Base-by-base conservation (phyloP, 2,329 filamentous ascomycete genomes). In the Pseudogymnoascus sp. region DNA sequence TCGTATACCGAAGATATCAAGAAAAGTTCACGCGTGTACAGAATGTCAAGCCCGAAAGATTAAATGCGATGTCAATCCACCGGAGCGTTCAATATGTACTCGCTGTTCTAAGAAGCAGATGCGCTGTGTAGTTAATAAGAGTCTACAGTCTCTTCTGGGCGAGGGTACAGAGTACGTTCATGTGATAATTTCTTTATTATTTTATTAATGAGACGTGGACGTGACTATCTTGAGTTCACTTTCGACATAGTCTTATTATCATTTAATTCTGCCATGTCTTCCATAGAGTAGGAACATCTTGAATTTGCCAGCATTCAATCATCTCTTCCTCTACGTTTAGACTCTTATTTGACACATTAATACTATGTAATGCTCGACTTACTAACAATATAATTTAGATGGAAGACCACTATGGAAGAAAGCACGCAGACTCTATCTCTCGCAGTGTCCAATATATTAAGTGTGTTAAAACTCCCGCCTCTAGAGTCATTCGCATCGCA, bases 1-100 rank as follows among this genome's bases (percentile, higher is more conserved):
- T 48, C 42, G 25, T 48, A 4, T 68, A 12, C 69, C 69, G 15
- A 70, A 68, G 37, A 68, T 71, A 15, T 69, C 68, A 25, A 66
- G 68, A 15, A 71, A 69, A 18, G 65, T 71, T 21, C 65, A 67
- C 25, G 69, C 69, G 9, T 71, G 69, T 65, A 75, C 76, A 13
- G 79, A 80, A 68, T 82, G 80, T 64, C 80, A 81, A 65, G 75
- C 75, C 21, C 79, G 81, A 66, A 83, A 83, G 69, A 82, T 83
- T 66, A 79, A 80, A 67, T 83, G 81, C 67, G 68, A 75, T 12
- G 39, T 66, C 31, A 58, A 42, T 31, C 55, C 61, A 15, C 65
- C 66, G 33, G 78, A 78, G 6, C 74, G 79, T 63, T 67, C 72
- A 5, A 76, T 74, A 62, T 83, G 80, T 69, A 75, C 74, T 7